Percentiles rank a stretch among this genome's conserved stretches.
Evolutionary conservation across 2,329 filamentous ascomycete species (phyloP).

Genomic region (Stagonosporopsis chrysanthemi): DNA sequence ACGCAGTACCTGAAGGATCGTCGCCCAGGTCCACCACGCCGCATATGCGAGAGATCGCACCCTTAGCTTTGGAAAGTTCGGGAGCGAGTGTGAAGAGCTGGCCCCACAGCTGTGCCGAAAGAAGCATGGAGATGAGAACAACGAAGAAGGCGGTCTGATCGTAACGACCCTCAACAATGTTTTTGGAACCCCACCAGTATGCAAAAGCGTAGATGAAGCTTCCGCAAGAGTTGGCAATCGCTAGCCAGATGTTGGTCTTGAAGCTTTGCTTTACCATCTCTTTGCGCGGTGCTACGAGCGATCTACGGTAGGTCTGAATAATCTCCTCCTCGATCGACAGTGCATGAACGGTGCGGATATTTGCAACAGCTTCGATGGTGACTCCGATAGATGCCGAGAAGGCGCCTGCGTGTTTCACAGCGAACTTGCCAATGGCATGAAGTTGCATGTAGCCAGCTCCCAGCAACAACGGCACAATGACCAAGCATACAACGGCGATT

Average conservation of each 20-base stretch:
- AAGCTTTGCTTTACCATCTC: constrained; percentile 59
- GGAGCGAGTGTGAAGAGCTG: constrained; percentile 78
- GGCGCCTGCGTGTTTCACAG: constrained; percentile 61
- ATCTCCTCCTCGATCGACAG: constrained; percentile 61
- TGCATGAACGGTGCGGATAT: constrained; percentile 61
- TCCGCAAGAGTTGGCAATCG: constrained; percentile 66
- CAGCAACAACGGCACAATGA: constrained; percentile 72
- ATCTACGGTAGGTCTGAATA: constrained; percentile 54
- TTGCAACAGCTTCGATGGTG: constrained; percentile 60
- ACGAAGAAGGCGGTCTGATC: constrained; percentile 76
- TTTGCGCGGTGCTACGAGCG: constrained; percentile 56
- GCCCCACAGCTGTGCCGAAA: constrained; percentile 75
- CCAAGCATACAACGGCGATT: constrained; percentile 75
- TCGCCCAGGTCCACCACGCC: constrained; percentile 56
- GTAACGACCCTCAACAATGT: constrained; percentile 71
- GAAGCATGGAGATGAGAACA: constrained; percentile 73
- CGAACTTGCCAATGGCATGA: constrained; percentile 65
- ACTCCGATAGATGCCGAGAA: constrained; percentile 61
- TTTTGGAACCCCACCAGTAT: constrained; percentile 81
- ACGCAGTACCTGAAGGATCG: constrained; percentile 53
- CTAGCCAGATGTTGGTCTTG: constrained; percentile 66
- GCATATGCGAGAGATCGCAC: constrained; percentile 80
- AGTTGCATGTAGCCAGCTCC: constrained; percentile 75
- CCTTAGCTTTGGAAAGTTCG: constrained; percentile 72
- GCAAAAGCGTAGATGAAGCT: constrained; percentile 77